phyloP scores from a whole-genome alignment of 176 grass and related monocot species.

The Aegilops longissima region DNA sequence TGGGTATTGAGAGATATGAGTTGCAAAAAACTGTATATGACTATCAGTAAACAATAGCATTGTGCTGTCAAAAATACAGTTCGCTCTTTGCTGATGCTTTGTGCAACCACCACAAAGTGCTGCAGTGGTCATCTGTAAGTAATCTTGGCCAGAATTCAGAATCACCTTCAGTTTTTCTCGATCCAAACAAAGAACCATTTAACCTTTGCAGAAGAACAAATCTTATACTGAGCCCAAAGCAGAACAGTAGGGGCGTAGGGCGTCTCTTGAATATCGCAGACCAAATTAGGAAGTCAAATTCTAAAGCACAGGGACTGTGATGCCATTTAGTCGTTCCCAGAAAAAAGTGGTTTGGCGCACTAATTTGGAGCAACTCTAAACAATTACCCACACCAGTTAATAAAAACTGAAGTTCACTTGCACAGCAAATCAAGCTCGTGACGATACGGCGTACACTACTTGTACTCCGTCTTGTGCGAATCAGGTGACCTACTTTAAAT shows the following conservation, averaged over 20 bases:
- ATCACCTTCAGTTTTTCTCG: background rate
- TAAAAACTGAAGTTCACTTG: background rate
- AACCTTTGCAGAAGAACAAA: background rate
- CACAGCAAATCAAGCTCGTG: background rate
- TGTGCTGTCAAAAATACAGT: background rate
- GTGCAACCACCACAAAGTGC: background rate
- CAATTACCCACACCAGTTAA: slow-evolving; percentile 6
- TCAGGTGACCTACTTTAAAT: no score
- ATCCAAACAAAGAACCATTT: background rate
- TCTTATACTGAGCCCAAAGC: no score
- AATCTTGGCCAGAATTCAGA: background rate
- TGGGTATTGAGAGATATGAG: background rate
- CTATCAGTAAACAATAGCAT: background rate
- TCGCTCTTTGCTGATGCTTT: background rate
- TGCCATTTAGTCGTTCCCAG: background rate
- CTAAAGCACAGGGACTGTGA: background rate
- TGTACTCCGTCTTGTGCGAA: background rate
- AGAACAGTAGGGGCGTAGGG: no score
- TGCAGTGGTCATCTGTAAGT: no score
- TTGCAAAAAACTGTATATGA: background rate
- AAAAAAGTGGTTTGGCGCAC: background rate
- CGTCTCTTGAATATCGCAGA: background rate
- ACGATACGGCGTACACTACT: background rate
- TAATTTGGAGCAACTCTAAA: background rate
- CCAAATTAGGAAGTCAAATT: background rate